phyloP scores from a whole-genome alignment of 495 filamentous ascomycete species.

The Sordaria brevicollis region DNA sequence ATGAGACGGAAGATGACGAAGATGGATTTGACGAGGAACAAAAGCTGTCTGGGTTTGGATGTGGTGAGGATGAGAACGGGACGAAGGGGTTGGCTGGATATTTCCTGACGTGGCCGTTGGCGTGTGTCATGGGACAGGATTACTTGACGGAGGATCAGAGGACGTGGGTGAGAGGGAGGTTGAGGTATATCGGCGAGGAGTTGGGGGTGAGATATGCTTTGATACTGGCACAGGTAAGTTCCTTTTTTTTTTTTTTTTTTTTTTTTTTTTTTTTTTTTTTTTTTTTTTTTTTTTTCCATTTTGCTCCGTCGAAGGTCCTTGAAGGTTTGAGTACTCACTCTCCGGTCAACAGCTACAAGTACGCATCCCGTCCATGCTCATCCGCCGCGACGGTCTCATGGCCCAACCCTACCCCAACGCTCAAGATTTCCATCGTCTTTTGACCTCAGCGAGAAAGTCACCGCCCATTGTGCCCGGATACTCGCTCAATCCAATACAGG shows the following conservation, averaged over 20 bases:
- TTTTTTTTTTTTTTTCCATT: neutral
- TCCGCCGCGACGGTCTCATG: slow-evolving; percentile 36
- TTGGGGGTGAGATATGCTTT: slow-evolving; percentile 40
- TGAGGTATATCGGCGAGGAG: slow-evolving; percentile 34
- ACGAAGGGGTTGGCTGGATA: slow-evolving; percentile 38
- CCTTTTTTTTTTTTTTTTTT: neutral
- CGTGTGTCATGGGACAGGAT: slow-evolving; percentile 34
- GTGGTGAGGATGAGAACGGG: slow-evolving; percentile 21
- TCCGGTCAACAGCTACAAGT: slow-evolving; percentile 26
- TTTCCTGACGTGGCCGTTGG: slow-evolving; percentile 33
- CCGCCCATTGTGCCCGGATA: slow-evolving; percentile 11
- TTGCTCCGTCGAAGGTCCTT: too few species aligned
- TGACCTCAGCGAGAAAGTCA: slow-evolving; percentile 7
- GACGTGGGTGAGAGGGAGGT: slow-evolving; percentile 33
- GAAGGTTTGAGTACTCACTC: too few species aligned
- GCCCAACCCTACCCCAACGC: slow-evolving; percentile 20
- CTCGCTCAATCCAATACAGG: slow-evolving; percentile 24
- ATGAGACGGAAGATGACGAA: slow-evolving; percentile 13
- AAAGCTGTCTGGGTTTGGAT: slow-evolving; percentile 19
- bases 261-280: neutral
- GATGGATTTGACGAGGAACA: slow-evolving; percentile 6
- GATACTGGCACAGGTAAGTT: slow-evolving; percentile 30
- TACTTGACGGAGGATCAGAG: slow-evolving; percentile 40
- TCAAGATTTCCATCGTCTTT: slow-evolving; percentile 22
- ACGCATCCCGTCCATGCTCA: slow-evolving; percentile 43